Conservation (phyloP, 305 asterid genomes). For the Stenogyne calaminthoides region DNA sequence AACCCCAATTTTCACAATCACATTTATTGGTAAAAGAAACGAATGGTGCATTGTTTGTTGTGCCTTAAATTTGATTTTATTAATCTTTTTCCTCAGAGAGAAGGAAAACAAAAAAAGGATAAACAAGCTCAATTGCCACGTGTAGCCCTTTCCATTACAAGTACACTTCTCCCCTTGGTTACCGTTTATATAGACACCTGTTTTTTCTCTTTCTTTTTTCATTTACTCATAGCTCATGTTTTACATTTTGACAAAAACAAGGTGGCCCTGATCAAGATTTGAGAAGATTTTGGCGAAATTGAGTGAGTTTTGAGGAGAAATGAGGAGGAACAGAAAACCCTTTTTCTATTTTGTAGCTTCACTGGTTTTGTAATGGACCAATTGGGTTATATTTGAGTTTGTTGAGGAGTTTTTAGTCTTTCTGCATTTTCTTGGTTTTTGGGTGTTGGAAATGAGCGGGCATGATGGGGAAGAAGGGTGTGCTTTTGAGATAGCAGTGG, state of each 20-base stretch:
- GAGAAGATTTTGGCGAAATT: slow-evolving; percentile 24
- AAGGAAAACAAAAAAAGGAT: slow-evolving; percentile 6
- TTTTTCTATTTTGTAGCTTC: background rate
- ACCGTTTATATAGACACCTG: slow-evolving; percentile 48
- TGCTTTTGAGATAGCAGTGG: slow-evolving; percentile 77
- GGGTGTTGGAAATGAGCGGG: slow-evolving; percentile 63
- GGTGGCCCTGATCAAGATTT: slow-evolving; percentile 35
- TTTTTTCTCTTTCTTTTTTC: slow-evolving; percentile 35
- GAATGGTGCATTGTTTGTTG: slow-evolving; percentile 34
- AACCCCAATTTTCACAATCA: slow-evolving; percentile 8
- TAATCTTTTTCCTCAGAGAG: slow-evolving; percentile 5
- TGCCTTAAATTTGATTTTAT: slow-evolving; percentile 36
- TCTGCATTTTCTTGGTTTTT: slow-evolving; percentile 9
- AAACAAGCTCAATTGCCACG: slow-evolving; percentile 45
- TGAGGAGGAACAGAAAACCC: slow-evolving; percentile 14
- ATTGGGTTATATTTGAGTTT: slow-evolving; percentile 28
- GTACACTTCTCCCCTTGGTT: slow-evolving; percentile 44
- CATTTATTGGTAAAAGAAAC: slow-evolving; percentile 22
- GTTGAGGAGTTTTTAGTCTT: slow-evolving; percentile 14
- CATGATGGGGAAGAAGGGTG: slow-evolving; percentile 60
- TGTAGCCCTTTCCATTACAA: slow-evolving; percentile 40
- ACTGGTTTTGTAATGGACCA: slow-evolving; percentile 20
- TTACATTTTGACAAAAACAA: slow-evolving; percentile 34
- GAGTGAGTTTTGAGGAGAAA: slow-evolving; percentile 26
- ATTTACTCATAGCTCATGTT: slow-evolving; percentile 9